Conservation (phyloP, 2,329 filamentous ascomycete species). For the Hypomyces perniciosus region DNA sequence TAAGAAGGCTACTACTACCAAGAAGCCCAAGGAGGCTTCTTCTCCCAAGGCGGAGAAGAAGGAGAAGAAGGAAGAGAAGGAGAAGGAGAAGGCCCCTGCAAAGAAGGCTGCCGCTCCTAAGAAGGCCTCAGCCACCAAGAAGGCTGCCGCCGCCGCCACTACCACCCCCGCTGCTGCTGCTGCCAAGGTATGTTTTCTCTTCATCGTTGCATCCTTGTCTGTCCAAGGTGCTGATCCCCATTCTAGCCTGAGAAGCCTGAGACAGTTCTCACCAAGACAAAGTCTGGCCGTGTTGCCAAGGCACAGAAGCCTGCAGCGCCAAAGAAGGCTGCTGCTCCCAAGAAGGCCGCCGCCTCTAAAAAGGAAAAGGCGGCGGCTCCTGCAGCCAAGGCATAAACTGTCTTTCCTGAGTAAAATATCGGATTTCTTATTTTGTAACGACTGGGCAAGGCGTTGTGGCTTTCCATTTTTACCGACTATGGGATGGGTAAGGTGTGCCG, state of each 20-base stretch:
- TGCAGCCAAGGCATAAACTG: constrained; percentile 32
- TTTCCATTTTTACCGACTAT: constrained; percentile 18
- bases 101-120: constrained; percentile 46
- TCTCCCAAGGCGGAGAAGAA: constrained; percentile 14
- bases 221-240: constrained; percentile 15
- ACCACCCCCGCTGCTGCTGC: constrained; percentile 31
- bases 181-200: constrained; percentile 17
- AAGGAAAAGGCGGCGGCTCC: constrained; percentile 34
- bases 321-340: constrained; percentile 34
- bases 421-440: constrained; percentile 29
- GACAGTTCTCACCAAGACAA: constrained; percentile 71
- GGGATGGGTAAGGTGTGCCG: constrained; percentile 14
- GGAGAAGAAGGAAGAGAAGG: constrained; percentile 22
- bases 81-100: constrained; percentile 40
- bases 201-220: neutral
- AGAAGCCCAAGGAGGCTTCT: constrained; percentile 23
- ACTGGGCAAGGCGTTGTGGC: constrained; percentile 32
- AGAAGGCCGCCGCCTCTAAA: constrained; percentile 36
- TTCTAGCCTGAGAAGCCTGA: constrained; percentile 52
- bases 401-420: neutral
- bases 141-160: constrained; percentile 27
- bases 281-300: constrained; percentile 81
- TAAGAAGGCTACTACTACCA: constrained; percentile 27
- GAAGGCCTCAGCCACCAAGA: constrained; percentile 27
- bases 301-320: constrained; percentile 43